Evolutionary conservation across 208 protist species (phyloP).

Genomic region (Entamoeba histolytica): DNA sequence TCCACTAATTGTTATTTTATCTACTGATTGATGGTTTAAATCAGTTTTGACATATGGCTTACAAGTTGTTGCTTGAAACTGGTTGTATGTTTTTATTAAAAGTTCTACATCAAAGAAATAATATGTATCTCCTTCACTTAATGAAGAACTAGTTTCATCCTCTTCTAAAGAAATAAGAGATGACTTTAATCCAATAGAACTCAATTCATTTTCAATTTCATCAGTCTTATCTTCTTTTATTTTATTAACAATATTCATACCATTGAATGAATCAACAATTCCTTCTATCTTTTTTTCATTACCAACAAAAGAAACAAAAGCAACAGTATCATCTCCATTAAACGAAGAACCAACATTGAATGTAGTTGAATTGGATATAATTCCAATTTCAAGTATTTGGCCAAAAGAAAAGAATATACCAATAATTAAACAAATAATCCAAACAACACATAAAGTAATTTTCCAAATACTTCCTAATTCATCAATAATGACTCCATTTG

Average conservation of each 20-base stretch:
- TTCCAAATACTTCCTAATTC: background rate
- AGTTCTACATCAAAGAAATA: background rate
- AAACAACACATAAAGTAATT: background rate
- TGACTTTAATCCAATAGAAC: too few relatives aligned
- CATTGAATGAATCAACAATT: background rate
- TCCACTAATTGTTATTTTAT: background rate
- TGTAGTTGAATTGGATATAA: background rate
- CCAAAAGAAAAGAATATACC: background rate
- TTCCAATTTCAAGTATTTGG: background rate
- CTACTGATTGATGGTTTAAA: background rate
- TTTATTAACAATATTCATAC: background rate
- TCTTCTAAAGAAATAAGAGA: background rate
- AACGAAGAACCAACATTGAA: background rate
- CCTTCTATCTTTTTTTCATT: background rate
- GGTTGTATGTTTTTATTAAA: background rate
- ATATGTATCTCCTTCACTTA: background rate
- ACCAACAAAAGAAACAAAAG: background rate
- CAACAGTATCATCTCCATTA: background rate
- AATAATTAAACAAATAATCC: background rate
- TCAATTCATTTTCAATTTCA: background rate
- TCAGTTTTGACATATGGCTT: background rate
- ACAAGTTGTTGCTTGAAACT: background rate
- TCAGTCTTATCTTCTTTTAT: background rate
- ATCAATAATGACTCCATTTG: background rate
- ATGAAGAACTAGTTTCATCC: too few relatives aligned